These are phyloP conservation scores for Neurospora sp. DNA, from an alignment of 495 filamentous ascomycete species.

Conservation along the genomic window DNA sequence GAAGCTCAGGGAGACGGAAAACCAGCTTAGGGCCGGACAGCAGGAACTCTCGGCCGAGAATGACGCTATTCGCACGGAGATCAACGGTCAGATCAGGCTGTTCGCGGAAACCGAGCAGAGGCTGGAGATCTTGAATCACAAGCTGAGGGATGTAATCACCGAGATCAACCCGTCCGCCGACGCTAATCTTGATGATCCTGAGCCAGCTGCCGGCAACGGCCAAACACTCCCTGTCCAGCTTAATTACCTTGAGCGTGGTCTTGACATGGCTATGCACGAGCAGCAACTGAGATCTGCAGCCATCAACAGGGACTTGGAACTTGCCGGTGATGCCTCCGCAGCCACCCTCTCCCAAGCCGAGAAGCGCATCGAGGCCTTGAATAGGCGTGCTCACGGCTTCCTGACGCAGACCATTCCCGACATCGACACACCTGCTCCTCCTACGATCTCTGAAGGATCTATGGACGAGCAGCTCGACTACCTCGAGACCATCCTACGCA, in stretches of 20 bases:
- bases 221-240: conserved; percentile 32
- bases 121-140: conserved; percentile 62
- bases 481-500: conserved; percentile 23
- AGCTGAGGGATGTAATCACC: conserved; percentile 56
- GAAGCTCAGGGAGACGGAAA: conserved; percentile 6
- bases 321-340: conserved; percentile 7
- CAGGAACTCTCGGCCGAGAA: conserved; percentile 13
- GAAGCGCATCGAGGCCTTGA: conserved; percentile 22
- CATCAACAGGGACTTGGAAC: conserved; percentile 7
- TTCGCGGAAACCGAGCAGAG: conserved; percentile 56
- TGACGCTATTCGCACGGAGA: conserved; percentile 19
- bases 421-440: conserved; percentile 17
- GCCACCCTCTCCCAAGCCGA: conserved; percentile 14
- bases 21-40: conserved; percentile 15
- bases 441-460: conserved; percentile 11
- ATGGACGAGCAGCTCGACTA: conserved; percentile 33
- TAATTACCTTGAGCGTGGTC: conserved; percentile 29
- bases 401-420: conserved; percentile 17
- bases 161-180: conserved; percentile 45
- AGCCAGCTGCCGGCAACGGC: conserved; percentile 29
- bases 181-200: conserved; percentile 23
- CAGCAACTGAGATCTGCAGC: conserved; percentile 8
- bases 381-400: conserved; percentile 21
- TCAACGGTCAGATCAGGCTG: conserved; percentile 21
- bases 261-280: conserved; percentile 21